Percentiles rank a stretch among this genome's conserved stretches.
These are phyloP conservation scores for Dactylellina parvicollis DNA, from an alignment of 2,329 filamentous ascomycete species.

Conservation along the genomic window DNA sequence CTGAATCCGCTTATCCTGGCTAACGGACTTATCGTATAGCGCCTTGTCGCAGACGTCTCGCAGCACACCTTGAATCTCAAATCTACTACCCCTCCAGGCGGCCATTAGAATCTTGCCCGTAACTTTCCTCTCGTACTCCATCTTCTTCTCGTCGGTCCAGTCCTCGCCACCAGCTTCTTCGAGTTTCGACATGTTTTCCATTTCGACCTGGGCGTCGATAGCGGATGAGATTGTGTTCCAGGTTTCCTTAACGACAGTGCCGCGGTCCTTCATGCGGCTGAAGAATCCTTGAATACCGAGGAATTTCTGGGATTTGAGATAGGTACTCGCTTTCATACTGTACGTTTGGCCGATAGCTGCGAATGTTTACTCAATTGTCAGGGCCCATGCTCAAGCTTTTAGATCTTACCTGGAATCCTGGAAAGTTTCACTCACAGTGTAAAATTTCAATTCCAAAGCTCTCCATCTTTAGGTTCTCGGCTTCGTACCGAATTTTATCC, in stretches of 20 bases:
- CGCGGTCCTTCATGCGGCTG: constrained; percentile 92
- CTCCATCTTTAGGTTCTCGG: constrained; percentile 99
- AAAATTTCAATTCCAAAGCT: constrained; percentile 84
- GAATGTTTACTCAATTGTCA: background rate
- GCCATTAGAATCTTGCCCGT: constrained; percentile 98
- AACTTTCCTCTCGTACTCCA: constrained; percentile 92
- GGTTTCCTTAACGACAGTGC: constrained; percentile 94
- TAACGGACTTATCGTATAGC: constrained; percentile 80
- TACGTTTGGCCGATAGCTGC: constrained; percentile 88
- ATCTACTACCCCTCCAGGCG: constrained; percentile 95
- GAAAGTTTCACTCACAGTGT: constrained; percentile 55
- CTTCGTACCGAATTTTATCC: constrained; percentile 91
- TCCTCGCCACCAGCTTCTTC: constrained; percentile 95
- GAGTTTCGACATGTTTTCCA: constrained; percentile 98
- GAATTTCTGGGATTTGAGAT: constrained; percentile 96
- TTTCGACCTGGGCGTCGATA: constrained; percentile 96
- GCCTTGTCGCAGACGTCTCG: constrained; percentile 93
- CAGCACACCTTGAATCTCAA: constrained; percentile 95
- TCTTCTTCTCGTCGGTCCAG: constrained; percentile 97
- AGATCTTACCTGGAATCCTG: no score
- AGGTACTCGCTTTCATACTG: constrained; percentile 82
- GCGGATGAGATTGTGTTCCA: constrained; percentile 97
- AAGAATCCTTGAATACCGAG: constrained; percentile 96
- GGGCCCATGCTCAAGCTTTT: background rate
- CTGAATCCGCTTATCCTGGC: constrained; percentile 85